Conservation (phyloP, 768 basidiomycete genomes). For the Tylopilus intermedius region DNA sequence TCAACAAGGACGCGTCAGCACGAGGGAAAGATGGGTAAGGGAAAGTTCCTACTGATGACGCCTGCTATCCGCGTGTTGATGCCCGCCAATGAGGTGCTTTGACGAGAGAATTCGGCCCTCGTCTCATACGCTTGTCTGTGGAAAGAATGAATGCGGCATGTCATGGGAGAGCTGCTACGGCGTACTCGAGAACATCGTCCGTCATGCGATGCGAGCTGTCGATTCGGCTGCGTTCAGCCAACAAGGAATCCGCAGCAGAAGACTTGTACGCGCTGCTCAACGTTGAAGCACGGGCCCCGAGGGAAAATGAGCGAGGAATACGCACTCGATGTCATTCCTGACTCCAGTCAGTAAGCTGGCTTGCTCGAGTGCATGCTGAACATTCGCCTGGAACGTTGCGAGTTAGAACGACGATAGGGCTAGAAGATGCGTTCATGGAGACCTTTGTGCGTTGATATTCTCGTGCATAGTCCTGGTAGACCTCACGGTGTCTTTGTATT, state of each 20-base stretch:
- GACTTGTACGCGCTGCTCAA: conserved; percentile 79
- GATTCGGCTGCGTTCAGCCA: conserved; percentile 84
- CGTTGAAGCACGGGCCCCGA: background rate
- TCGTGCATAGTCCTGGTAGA: conserved; percentile 80
- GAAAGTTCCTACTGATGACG: conserved; percentile 61
- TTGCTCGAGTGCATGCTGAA: conserved; percentile 78
- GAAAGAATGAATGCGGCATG: background rate
- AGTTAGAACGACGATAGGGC: background rate
- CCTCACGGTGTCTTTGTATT: conserved; percentile 85
- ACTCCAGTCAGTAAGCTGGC: conserved; percentile 87
- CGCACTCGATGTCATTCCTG: conserved; percentile 92
- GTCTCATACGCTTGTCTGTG: conserved; percentile 95
- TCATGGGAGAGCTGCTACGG: conserved; percentile 2
- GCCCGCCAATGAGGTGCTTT: conserved; percentile 65
- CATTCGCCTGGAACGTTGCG: conserved; percentile 54
- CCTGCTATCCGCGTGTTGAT: conserved; percentile 83
- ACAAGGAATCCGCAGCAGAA: conserved; percentile 77
- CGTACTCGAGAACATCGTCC: conserved; percentile 84
- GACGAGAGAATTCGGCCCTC: conserved; percentile 83
- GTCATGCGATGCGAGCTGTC: conserved; percentile 95
- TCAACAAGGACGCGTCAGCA: conserved; percentile 5
- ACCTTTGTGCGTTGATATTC: conserved; percentile 89
- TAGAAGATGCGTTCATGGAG: background rate
- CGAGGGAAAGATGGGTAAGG: background rate
- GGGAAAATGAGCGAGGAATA: conserved; percentile 1